Percentiles rank a stretch among this genome's conserved stretches.
phyloP scores from a whole-genome alignment of 257 asterid genomes.

The Scutellaria galericulata region DNA sequence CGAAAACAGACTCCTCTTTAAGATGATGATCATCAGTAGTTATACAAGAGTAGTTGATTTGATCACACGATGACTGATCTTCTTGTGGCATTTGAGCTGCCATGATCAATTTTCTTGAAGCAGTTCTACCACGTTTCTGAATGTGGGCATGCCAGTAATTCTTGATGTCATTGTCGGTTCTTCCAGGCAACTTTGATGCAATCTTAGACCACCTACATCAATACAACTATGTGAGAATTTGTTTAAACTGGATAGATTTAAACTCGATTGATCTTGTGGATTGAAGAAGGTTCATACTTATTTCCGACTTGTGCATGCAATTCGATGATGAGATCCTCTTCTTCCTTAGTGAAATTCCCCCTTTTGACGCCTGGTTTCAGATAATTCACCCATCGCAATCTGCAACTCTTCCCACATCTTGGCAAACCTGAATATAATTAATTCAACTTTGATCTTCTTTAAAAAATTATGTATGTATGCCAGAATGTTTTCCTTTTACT shows the following conservation, averaged over 20 bases:
- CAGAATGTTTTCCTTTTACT: too few relatives aligned
- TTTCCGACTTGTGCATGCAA: slow-evolving; percentile 52
- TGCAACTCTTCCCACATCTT: slow-evolving; percentile 69
- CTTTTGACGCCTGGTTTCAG: slow-evolving; percentile 52
- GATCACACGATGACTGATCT: neutral
- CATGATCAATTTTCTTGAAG: neutral
- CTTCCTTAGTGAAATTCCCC: slow-evolving; percentile 49
- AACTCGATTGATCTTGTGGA: neutral
- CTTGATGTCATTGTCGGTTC: slow-evolving; percentile 61
- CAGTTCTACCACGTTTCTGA: slow-evolving; percentile 27
- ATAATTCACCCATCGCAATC: slow-evolving; percentile 66
- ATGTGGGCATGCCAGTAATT: slow-evolving; percentile 59
- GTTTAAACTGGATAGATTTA: too few relatives aligned
- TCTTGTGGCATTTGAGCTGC: neutral
- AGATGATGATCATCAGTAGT: too few relatives aligned
- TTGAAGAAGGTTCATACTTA: slow-evolving; percentile 35
- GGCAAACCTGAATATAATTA: slow-evolving; percentile 43
- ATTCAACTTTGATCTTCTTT: too few relatives aligned
- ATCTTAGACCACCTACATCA: slow-evolving; percentile 55
- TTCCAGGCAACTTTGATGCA: slow-evolving; percentile 49
- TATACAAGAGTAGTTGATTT: neutral
- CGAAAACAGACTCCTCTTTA: too few relatives aligned
- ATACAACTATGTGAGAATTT: neutral
- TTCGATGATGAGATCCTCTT: slow-evolving; percentile 48
- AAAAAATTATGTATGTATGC: too few relatives aligned